Base-by-base conservation (phyloP, 2,329 filamentous ascomycete species). In the Dactylellina parvicollis region DNA sequence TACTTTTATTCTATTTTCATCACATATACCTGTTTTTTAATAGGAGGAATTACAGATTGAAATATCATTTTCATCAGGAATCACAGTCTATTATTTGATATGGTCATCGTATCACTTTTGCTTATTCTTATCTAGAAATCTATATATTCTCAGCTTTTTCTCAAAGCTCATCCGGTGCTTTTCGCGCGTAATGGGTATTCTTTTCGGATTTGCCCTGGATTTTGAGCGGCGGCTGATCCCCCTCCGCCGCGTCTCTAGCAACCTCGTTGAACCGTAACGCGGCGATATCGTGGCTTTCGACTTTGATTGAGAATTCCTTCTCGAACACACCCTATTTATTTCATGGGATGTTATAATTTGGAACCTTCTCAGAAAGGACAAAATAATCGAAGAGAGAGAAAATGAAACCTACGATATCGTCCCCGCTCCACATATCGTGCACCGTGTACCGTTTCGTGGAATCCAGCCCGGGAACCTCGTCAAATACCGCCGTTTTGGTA, bases 381-480 rank as follows among this genome's bases (percentile, higher is more conserved):
- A 18, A 34, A 38, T 32, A 7, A 24, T 26, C 10, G 52, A 3
- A 14, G 30, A n/a, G n/a, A n/a, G n/a, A n/a, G n/a, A n/a, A n/a
- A n/a, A n/a, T 24, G 3, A 24, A 56, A 56, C 50, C 12, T 56
- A 72, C 67, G 28, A 72, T 52, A 46, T 72, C 67, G 28, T 72
- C 34, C n/a, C 67, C 67, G 30, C 79, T 83, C 83, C 84, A 85
- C 73, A 83, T 81, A 77, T 85, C 81, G 2, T 80, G 80, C 0
- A 84, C 81, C 1, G 79, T 75, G 56, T 83, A 84, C 5, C 75
- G 76, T 24, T 73, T 77, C 0, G 60, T 64, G 12, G 74, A 52
- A 9, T 62, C 64, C 22, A 85, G 78, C 1, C 80, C 80, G 0
- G 83, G 84, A 4, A 85, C 79, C 76, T 85, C 83, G 1, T 47